Evolutionary conservation across 495 filamentous ascomycete species (phyloP).

Genomic region (Penicillium crystallinum): DNA sequence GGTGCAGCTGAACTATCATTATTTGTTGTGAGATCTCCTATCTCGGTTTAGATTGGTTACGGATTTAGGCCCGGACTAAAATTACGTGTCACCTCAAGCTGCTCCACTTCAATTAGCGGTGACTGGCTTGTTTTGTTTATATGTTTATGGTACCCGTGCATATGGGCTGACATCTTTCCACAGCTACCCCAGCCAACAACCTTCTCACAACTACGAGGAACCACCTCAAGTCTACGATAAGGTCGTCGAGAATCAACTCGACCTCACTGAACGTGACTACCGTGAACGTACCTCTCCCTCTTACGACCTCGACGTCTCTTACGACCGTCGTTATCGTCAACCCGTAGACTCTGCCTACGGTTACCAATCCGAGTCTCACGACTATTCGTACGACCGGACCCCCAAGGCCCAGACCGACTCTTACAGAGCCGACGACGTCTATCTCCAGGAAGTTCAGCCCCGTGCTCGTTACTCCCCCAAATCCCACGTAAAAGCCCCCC

Average conservation of each 20-base stretch:
- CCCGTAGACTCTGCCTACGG: conserved; percentile 29
- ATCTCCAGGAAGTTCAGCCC: conserved; percentile 42
- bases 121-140: conserved; percentile 29
- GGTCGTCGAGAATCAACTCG: conserved; percentile 56
- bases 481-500: conserved; percentile 29
- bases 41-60: conserved; percentile 23
- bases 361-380: conserved; percentile 23
- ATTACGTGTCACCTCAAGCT: conserved; percentile 38
- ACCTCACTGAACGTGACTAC: conserved; percentile 80
- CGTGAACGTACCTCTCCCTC: conserved; percentile 69
- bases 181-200: conserved; percentile 49
- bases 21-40: conserved; percentile 22
- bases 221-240: conserved; percentile 47
- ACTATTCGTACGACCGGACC: conserved; percentile 30
- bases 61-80: conserved; percentile 31
- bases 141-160: conserved; percentile 20
- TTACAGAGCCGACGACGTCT: conserved; percentile 27
- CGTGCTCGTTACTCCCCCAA: conserved; percentile 35
- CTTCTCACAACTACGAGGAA: conserved; percentile 52
- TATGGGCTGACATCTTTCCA: conserved; percentile 24
- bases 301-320: conserved; percentile 59
- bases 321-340: conserved; percentile 44
- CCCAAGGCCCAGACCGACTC: conserved; percentile 25
- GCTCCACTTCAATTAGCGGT: conserved; percentile 31
- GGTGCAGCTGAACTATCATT: conserved; percentile 9